A percentile compares a stretch with the other conserved stretches of the same genome.
Conservation (phyloP, 2,329 filamentous ascomycete genomes). For the Metarhizium guizhouense region DNA sequence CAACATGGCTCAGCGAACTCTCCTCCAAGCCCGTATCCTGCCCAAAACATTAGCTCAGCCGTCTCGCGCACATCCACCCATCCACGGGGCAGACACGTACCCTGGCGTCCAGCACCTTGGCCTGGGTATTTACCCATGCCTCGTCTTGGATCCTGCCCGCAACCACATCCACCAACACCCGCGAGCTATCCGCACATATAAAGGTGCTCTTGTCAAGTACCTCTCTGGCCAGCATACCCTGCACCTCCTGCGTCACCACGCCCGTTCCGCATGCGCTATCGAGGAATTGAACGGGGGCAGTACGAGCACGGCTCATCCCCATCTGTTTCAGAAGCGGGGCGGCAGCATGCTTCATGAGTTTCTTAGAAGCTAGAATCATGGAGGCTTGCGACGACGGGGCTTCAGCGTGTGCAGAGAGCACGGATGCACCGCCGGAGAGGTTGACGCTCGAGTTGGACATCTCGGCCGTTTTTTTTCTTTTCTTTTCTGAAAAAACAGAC, state of each 20-base stretch:
- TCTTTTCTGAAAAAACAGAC: too few species aligned
- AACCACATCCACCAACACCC: too few species aligned
- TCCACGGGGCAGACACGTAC: too few species aligned
- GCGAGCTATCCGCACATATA: too few species aligned
- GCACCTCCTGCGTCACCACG: slow-evolving; percentile 35
- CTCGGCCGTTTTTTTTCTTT: too few species aligned
- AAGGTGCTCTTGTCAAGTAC: too few species aligned
- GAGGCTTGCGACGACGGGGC: neutral
- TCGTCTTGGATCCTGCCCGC: too few species aligned
- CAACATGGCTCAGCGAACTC: slow-evolving; percentile 32
- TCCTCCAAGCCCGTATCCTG: slow-evolving; percentile 31
- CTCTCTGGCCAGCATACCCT: slow-evolving; percentile 21
- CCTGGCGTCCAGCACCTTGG: too few species aligned
- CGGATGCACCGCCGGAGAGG: slow-evolving; percentile 2
- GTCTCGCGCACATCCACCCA: too few species aligned
- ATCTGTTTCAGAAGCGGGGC: slow-evolving; percentile 16
- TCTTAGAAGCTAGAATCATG: slow-evolving; percentile 8
- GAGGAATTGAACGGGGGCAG: slow-evolving; percentile 17
- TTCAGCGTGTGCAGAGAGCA: slow-evolving; percentile 7
- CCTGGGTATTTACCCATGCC: too few species aligned
- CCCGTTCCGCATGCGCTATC: slow-evolving; percentile 35
- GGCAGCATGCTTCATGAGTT: slow-evolving; percentile 11
- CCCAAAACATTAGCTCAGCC: slow-evolving; percentile 1
- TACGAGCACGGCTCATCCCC: slow-evolving; percentile 9
- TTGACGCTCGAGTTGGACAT: neutral